Conservation (phyloP, 306 rosid species). For the Quercus gilva region DNA sequence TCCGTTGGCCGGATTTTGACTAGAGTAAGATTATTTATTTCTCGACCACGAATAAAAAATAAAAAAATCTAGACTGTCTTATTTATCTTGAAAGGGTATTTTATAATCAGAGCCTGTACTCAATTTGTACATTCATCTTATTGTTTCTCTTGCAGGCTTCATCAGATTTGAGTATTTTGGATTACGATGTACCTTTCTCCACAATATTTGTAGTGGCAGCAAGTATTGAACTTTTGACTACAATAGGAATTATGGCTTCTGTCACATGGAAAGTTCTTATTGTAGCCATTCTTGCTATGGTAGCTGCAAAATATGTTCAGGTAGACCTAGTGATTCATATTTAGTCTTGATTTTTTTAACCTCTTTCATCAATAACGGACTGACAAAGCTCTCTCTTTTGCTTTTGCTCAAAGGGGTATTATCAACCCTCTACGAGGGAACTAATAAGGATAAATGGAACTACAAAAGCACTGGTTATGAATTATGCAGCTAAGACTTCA, state of each 20-base stretch:
- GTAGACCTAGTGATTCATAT: not conserved
- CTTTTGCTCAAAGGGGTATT: constrained; percentile 29
- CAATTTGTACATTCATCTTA: not conserved
- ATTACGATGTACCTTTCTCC: constrained; percentile 46
- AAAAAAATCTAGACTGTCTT: not conserved
- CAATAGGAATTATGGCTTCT: constrained; percentile 37
- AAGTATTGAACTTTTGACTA: constrained; percentile 9
- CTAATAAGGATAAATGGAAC: constrained; percentile 55
- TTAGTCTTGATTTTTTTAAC: not conserved
- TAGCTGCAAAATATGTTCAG: constrained; percentile 43
- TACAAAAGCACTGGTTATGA: constrained; percentile 55
- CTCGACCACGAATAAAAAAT: too few species aligned
- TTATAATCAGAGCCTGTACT: not conserved
- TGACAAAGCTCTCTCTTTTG: not conserved
- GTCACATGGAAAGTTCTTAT: constrained; percentile 54
- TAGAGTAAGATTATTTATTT: constrained; percentile 31
- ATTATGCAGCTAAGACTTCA: constrained; percentile 48
- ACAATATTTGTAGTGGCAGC: constrained; percentile 8
- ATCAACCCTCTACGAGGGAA: constrained; percentile 50
- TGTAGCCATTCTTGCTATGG: constrained; percentile 31
- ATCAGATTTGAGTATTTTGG: constrained; percentile 43
- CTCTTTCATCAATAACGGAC: not conserved
- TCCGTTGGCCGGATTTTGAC: constrained; percentile 53
- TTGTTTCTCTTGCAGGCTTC: constrained; percentile 32
- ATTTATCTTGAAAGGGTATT: not conserved